Percentiles rank a stretch among this genome's conserved stretches.
These are phyloP conservation scores for Zalerion maritima DNA, from an alignment of 495 filamentous ascomycete genomes.

Conservation along the genomic window DNA sequence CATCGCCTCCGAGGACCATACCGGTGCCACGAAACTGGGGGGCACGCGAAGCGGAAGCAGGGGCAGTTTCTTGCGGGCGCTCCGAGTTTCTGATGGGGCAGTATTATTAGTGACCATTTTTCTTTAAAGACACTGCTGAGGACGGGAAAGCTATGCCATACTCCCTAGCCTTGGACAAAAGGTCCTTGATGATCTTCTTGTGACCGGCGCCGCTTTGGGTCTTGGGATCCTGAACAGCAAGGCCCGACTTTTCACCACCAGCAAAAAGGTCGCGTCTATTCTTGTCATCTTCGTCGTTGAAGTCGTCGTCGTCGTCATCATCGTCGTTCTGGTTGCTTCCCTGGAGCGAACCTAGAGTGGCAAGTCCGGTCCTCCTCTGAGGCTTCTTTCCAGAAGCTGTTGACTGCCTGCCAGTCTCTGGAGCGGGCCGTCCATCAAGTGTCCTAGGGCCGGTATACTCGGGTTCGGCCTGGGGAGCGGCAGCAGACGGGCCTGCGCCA, in stretches of 20 bases:
- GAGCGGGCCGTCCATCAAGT: conserved; percentile 39
- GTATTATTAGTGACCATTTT: not conserved
- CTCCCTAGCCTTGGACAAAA: conserved; percentile 70
- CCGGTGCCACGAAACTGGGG: conserved; percentile 67
- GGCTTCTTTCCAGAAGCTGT: conserved; percentile 26
- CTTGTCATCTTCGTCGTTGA: conserved; percentile 44
- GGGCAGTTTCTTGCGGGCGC: conserved; percentile 34
- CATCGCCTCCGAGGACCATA: conserved; percentile 81
- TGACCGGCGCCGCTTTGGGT: conserved; percentile 36
- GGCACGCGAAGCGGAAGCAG: conserved; percentile 29
- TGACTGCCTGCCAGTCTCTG: conserved; percentile 23
- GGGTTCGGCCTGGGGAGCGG: conserved; percentile 15
- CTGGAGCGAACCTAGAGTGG: conserved; percentile 42
- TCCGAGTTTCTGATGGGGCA: conserved; percentile 35
- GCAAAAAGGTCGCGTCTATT: conserved; percentile 72
- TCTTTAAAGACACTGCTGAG: conserved; percentile 1
- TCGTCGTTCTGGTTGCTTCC: conserved; percentile 25
- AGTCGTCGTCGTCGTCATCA: conserved; percentile 40
- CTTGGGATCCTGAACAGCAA: conserved; percentile 84
- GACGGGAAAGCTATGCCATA: conserved; percentile 23
- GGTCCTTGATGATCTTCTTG: conserved; percentile 56
- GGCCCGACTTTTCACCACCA: conserved; percentile 89
- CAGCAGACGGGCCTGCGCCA: conserved; percentile 20
- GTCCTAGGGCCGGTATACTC: conserved; percentile 40
- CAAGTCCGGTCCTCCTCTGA: conserved; percentile 34